Percentiles rank a stretch among this genome's conserved stretches.
Evolutionary conservation across 192 early-diverging fungal genomes (phyloP).

Genomic region (Coemansia sp.): DNA sequence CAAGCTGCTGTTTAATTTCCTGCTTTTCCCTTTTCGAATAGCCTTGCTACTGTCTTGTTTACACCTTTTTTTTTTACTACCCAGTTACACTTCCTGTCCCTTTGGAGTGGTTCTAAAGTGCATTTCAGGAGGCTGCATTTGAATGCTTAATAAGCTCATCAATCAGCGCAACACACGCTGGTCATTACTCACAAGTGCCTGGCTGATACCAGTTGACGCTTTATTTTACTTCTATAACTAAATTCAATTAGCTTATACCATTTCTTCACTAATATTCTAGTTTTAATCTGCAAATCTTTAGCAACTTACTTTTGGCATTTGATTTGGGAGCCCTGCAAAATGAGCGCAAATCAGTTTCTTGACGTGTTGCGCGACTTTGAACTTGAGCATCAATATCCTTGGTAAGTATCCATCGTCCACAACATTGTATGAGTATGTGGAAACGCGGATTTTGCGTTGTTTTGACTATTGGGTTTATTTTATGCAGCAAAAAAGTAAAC

Average conservation of each 20-base stretch:
- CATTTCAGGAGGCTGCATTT: slow-evolving; percentile 1
- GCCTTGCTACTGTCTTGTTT: slow-evolving; percentile 4
- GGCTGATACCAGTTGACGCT: not conserved
- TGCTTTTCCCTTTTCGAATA: not conserved
- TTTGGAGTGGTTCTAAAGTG: not conserved
- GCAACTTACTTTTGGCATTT: not conserved
- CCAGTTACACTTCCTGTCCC: not conserved
- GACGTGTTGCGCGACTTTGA: slow-evolving; percentile 32
- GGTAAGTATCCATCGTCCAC: slow-evolving; percentile 14
- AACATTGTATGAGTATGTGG: not conserved
- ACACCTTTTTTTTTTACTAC: slow-evolving; percentile 5
- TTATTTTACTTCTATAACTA: not conserved
- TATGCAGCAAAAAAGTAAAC: not conserved
- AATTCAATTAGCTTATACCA: not conserved
- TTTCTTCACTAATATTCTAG: not conserved
- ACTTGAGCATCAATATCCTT: slow-evolving; percentile 49
- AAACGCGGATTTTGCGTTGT: not conserved
- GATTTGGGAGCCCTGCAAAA: not conserved
- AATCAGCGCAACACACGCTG: not conserved
- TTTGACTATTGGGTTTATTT: not conserved
- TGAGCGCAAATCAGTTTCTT: slow-evolving; percentile 45
- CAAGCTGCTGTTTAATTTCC: not conserved
- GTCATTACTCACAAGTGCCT: not conserved
- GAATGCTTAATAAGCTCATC: not conserved
- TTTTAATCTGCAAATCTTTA: not conserved